Evolutionary conservation across 2,329 filamentous ascomycete genomes (phyloP).

Genomic region (Colletotrichum orbiculare): DNA sequence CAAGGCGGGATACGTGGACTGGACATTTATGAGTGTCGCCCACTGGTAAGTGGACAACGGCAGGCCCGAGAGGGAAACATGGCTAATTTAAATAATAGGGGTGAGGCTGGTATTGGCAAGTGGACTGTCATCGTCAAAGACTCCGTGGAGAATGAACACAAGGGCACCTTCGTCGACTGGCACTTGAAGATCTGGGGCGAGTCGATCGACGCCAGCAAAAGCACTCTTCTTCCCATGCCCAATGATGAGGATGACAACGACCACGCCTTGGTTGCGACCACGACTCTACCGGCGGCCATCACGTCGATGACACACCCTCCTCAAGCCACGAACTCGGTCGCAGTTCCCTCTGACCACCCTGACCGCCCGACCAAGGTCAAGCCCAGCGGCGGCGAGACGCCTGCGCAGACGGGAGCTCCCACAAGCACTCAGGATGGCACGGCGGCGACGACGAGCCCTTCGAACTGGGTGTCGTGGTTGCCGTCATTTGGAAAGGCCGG

Average conservation of each 20-base stretch:
- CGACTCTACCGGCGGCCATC: conserved; percentile 66
- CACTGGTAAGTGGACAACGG: conserved; percentile 76
- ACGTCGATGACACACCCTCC: conserved; percentile 66
- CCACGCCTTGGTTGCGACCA: conserved; percentile 75
- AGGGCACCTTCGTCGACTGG: conserved; percentile 89
- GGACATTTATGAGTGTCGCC: conserved; percentile 99
- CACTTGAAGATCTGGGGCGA: conserved; percentile 95
- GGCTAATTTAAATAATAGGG: conserved; percentile 62
- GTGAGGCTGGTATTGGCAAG: conserved; percentile 85
- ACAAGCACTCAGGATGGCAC: conserved; percentile 45
- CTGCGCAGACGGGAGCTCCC: conserved; percentile 44
- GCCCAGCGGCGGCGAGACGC: conserved; percentile 46
- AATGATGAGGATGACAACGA: conserved; percentile 85
- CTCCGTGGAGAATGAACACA: conserved; percentile 78
- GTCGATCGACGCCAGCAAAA: conserved; percentile 78
- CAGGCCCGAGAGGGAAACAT: too few relatives aligned
- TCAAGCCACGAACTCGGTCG: conserved; percentile 53
- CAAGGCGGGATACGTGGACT: conserved; percentile 82
- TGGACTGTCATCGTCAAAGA: conserved; percentile 96
- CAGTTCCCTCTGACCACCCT: conserved; percentile 70
- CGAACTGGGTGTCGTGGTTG: conserved; percentile 85
- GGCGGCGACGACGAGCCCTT: conserved; percentile 65
- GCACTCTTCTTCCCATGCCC: conserved; percentile 82
- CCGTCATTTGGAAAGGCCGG: conserved; percentile 91
- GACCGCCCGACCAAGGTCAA: conserved; percentile 69